Base-by-base conservation (phyloP, 2,329 filamentous ascomycete genomes). In the Colletotrichum horii region DNA sequence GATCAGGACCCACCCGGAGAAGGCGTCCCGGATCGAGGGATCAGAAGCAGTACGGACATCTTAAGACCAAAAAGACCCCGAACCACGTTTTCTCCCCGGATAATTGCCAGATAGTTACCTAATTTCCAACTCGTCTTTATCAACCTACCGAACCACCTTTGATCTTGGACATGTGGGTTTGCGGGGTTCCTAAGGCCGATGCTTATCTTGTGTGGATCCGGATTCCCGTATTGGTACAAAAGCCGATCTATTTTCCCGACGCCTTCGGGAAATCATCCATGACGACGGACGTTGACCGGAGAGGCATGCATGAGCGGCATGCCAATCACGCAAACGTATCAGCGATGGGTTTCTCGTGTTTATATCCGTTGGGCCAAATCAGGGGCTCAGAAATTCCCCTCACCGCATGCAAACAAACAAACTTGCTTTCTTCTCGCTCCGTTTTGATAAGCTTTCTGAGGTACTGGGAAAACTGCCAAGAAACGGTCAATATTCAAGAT, bases 181-280 rank as follows among this genome's bases (percentile, higher is more conserved):
- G 68, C 68, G 68, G 68, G 68, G 60, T 36, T 64, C 4, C 38
- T 38, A 70, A 48, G 26, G 19, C 30, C 28, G 58, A 70, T 12
- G 60, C 68, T 65, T 70, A 38, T 70, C 67, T 70, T 24, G 19
- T 1, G 58, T 30, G 68, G 30, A 62, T 65, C 38, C 28, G 11
- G 15, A 32, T 62, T n/a, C 8, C 12, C n/a, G 2, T 24, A 12
- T 26, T 8, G 0, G 38, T 32, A 9, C 22, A 68, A 67, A 68
- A 8, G 70, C 74, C 74, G 74, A 76, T 26, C 19, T 8, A 28
- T 26, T 76, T 76, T 38, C 22, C 70, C 70, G 74, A 76, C 9
- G 24, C 26, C 32, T 11, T 76, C 70, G 70, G 74, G 64, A 52
- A 52, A 76, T 60, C 60, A 3, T 28, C 58, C 34, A 64, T 56